Conservation (phyloP, 2,329 filamentous ascomycete genomes). For the Fonsecaea pugnacius region DNA sequence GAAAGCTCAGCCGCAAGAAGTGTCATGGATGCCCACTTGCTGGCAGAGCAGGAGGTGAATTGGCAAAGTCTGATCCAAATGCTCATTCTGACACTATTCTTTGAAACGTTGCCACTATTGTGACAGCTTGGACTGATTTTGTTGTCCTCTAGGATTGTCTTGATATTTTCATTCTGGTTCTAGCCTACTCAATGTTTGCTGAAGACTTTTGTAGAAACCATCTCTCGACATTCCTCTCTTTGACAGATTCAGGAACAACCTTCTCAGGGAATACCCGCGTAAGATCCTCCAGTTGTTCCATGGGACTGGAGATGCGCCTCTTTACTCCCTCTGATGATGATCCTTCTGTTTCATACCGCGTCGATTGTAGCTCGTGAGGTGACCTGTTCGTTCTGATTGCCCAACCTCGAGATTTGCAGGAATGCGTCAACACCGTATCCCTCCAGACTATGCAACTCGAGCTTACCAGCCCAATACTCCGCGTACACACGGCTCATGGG, state of each 20-base stretch:
- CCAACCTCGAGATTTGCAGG: slow-evolving; percentile 91
- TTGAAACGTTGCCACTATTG: background rate
- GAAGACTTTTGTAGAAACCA: background rate
- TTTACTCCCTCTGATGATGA: background rate
- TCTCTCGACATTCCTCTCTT: background rate
- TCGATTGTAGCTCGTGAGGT: slow-evolving; percentile 77
- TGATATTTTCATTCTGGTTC: background rate
- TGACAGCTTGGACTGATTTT: slow-evolving; percentile 5
- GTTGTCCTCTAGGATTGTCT: background rate
- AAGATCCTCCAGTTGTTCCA: background rate
- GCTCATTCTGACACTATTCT: background rate
- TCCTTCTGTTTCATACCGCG: slow-evolving; percentile 59
- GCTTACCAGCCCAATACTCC: slow-evolving; percentile 94
- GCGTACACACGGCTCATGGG: slow-evolving; percentile 94
- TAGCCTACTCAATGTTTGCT: background rate
- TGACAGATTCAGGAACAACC: background rate
- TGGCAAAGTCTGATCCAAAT: slow-evolving; percentile 53
- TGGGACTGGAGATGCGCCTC: background rate
- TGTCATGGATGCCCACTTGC: slow-evolving; percentile 41
- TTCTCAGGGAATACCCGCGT: background rate
- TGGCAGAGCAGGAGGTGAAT: slow-evolving; percentile 57
- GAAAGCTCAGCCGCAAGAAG: slow-evolving; percentile 54
- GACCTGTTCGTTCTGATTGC: slow-evolving; percentile 97
- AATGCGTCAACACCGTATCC: slow-evolving; percentile 97
- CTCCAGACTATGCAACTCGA: slow-evolving; percentile 89